Base-by-base conservation (phyloP, 2,329 filamentous ascomycete species). In the Alternaria sp. region DNA sequence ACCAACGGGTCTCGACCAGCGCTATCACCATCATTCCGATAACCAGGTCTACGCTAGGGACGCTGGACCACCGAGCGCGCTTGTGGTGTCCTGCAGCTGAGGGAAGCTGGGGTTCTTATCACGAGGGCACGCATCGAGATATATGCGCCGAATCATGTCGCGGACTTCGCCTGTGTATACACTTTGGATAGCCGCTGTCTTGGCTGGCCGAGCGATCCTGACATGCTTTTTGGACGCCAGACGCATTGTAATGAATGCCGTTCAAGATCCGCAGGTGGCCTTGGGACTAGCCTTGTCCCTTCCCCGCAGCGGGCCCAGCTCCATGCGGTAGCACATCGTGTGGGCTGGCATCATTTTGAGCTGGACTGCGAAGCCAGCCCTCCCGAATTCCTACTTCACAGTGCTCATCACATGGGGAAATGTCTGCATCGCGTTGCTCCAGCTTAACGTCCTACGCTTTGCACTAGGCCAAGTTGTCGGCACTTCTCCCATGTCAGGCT, bases 151-250 rank as follows among this genome's bases (percentile, higher is more conserved):
- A 62, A 50, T 36, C 54, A 36, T 57, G 46, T 61, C 40, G 57
- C 69, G 71, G 71, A 67, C 61, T 49, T 73, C 71, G 71, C 70
- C 71, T 73, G 61, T 54, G 32, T 67, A 54, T 64, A 68, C 69
- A 57, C n/a, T 36, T 50, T 50, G 40, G 21, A 50, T 12, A 47
- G 36, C 32, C 45, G 57, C 40, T 64, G 45, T 46, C 57, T 46
- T 60, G 46, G 45, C 56, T 47, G 40, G 4, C 47, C 25, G 30
- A 17, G 26, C 57, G 32, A 28, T 49, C 43, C 23, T 25, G 40
- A 55, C 30, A 23, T 26, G 30, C 32, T 30, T 51, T 51, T 47
- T 46, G 17, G 45, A 26, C 32, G 36, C 30, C 46, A 26, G 15
- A 17, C 15, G 13, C 43, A 51, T 19, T 25, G 49, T 52, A 52